A percentile compares a stretch with the other conserved stretches of the same genome.
These are phyloP conservation scores for Chytriomyces confervae DNA, from an alignment of 192 early-diverging fungal species.

Conservation along the genomic window DNA sequence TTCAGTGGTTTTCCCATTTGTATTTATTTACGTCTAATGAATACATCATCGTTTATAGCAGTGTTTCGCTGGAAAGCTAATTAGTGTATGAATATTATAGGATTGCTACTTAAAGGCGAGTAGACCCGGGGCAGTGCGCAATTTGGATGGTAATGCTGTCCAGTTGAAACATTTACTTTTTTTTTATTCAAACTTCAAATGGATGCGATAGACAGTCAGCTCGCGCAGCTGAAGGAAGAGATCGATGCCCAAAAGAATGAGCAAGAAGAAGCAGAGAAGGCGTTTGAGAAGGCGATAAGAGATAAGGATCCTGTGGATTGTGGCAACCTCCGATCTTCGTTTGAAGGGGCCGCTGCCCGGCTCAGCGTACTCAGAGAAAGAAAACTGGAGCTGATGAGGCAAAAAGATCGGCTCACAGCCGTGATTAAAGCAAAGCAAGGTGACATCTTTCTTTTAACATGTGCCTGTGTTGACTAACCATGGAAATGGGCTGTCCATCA, in stretches of 20 bases:
- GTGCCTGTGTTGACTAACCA: background rate
- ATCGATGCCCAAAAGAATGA: background rate
- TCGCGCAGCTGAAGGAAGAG: background rate
- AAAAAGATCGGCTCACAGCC: slow-evolving; percentile 15
- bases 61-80: slow-evolving; percentile 1
- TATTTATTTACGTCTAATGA: background rate
- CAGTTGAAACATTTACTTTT: background rate
- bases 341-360: background rate
- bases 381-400: slow-evolving; percentile 16
- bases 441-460: background rate
- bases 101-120: background rate
- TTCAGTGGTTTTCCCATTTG: background rate
- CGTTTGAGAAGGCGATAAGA: background rate
- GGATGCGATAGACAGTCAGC: background rate
- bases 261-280: background rate
- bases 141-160: background rate
- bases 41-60: background rate
- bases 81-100: background rate
- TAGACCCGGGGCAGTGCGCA: background rate
- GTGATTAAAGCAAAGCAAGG: slow-evolving; percentile 3
- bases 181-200: too few relatives aligned
- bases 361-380: slow-evolving; percentile 2
- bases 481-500: background rate
- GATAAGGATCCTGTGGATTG: background rate
- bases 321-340: background rate